Percentiles rank a stretch among this genome's conserved stretches.
Conservation (phyloP, 2,329 filamentous ascomycete species). For the Coleophoma crateriformis region DNA sequence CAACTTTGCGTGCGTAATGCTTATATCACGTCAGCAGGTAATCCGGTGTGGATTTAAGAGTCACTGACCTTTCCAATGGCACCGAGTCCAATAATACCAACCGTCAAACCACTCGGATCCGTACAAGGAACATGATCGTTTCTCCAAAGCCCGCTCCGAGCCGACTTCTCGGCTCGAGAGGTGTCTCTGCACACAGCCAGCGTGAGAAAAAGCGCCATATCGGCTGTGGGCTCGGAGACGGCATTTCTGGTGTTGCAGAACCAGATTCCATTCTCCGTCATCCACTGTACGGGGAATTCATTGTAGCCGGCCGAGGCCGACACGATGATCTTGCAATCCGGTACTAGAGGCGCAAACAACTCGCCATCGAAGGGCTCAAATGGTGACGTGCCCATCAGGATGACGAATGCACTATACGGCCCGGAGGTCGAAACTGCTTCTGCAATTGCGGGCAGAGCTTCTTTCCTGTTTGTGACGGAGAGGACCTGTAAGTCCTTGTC, state of each 20-base stretch:
- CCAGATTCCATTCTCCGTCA: slow-evolving; percentile 36
- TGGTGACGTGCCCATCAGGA: slow-evolving; percentile 42
- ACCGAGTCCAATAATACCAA: slow-evolving; percentile 77
- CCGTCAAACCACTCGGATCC: slow-evolving; percentile 30
- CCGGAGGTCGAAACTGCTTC: slow-evolving; percentile 29
- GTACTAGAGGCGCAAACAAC: slow-evolving; percentile 33
- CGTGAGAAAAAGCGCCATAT: slow-evolving; percentile 43
- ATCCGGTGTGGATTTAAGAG: not conserved
- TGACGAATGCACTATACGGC: slow-evolving; percentile 40
- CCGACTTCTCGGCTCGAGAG: slow-evolving; percentile 30
- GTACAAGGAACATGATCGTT: slow-evolving; percentile 26
- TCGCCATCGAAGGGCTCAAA: slow-evolving; percentile 44
- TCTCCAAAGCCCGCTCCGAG: slow-evolving; percentile 33
- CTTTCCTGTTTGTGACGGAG: slow-evolving; percentile 28
- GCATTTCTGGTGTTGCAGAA: slow-evolving; percentile 51
- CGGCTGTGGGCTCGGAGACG: slow-evolving; percentile 45
- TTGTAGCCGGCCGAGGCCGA: slow-evolving; percentile 43
- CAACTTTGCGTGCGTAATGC: slow-evolving; percentile 65
- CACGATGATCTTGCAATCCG: slow-evolving; percentile 37
- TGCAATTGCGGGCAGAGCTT: slow-evolving; percentile 31
- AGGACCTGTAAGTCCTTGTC: slow-evolving; percentile 19
- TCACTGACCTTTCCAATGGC: slow-evolving; percentile 53
- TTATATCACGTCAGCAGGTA: slow-evolving; percentile 23
- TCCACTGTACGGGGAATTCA: slow-evolving; percentile 38
- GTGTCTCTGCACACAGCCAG: slow-evolving; percentile 42